These are phyloP conservation scores for Thelephora terrestris DNA, from an alignment of 1,284 basidiomycete genomes.

Conservation along the genomic window DNA sequence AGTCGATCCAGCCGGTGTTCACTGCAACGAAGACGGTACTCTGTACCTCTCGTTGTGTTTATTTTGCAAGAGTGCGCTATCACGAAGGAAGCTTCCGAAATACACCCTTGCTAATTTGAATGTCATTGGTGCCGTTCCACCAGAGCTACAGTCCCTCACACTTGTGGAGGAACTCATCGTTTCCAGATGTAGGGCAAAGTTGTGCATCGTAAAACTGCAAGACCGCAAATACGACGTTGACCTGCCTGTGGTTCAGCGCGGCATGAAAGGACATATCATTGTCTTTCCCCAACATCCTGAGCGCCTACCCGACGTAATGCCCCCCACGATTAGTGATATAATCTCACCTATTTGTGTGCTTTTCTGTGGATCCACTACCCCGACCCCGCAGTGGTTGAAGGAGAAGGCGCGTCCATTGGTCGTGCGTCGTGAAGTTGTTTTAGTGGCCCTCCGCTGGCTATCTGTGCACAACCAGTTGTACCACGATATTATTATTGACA, in stretches of 20 bases:
- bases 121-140: slow-evolving; percentile 19
- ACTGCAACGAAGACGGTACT: no score
- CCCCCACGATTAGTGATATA: no score
- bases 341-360: slow-evolving; percentile 18
- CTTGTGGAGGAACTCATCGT: slow-evolving; percentile 21
- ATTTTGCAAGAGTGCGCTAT: no score
- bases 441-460: slow-evolving; percentile 9
- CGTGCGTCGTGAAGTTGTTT: slow-evolving; percentile 20
- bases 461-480: no score
- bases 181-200: slow-evolving; percentile 16
- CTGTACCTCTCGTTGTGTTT: no score
- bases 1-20: no score
- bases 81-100: slow-evolving; percentile 9
- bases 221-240: background rate
- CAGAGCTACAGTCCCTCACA: slow-evolving; percentile 13
- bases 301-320: slow-evolving; percentile 15
- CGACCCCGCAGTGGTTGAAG: slow-evolving; percentile 21
- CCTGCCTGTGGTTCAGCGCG: slow-evolving; percentile 14
- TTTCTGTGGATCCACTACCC: slow-evolving; percentile 23
- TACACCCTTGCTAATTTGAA: slow-evolving; percentile 19
- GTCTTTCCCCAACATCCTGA: slow-evolving; percentile 25
- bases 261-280: slow-evolving; percentile 26
- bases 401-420: slow-evolving; percentile 20
- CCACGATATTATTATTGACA: no score
- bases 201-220: slow-evolving; percentile 19